Evolutionary conservation across 1,139 yeast genomes (phyloP).

Genomic region (Magnusiomyces paraingens): DNA sequence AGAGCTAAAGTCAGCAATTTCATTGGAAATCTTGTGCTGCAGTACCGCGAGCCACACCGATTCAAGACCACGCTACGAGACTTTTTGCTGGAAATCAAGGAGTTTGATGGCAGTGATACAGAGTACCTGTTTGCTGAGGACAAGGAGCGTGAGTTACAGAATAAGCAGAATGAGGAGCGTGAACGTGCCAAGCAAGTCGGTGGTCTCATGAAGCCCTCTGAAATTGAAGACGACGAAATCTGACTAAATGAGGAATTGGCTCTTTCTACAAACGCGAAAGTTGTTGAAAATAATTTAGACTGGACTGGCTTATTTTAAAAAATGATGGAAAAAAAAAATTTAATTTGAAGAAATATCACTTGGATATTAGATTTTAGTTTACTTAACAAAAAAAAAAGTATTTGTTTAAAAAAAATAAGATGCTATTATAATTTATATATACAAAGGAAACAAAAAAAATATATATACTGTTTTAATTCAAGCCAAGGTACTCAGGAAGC

Average conservation of each 20-base stretch:
- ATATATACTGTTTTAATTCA: slow-evolving; percentile 1
- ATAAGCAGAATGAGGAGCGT: slow-evolving; percentile 60
- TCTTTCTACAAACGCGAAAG: neutral
- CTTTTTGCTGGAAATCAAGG: slow-evolving; percentile 92
- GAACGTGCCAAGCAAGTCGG: slow-evolving; percentile 86
- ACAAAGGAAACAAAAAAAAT: slow-evolving; percentile 1
- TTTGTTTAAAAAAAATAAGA: neutral
- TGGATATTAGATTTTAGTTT: neutral
- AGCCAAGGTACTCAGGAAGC: slow-evolving; percentile 16
- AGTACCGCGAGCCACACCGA: slow-evolving; percentile 65
- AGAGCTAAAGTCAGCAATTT: slow-evolving; percentile 76
- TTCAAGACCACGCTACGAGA: slow-evolving; percentile 88
- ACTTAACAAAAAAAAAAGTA: neutral
- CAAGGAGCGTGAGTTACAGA: slow-evolving; percentile 68
- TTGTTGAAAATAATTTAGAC: neutral
- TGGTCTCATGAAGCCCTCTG: slow-evolving; percentile 94
- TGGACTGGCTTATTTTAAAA: neutral
- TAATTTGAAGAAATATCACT: neutral
- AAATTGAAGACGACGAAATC: slow-evolving; percentile 63
- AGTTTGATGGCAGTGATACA: slow-evolving; percentile 78
- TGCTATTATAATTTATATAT: neutral
- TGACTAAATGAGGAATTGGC: slow-evolving; percentile 9
- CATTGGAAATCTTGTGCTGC: slow-evolving; percentile 61
- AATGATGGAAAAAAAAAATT: neutral
- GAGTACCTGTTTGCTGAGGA: slow-evolving; percentile 87